A percentile compares a stretch with the other conserved stretches of the same genome.
These are phyloP conservation scores for Tricholoma terreum DNA, from an alignment of 768 basidiomycete genomes.

Conservation along the genomic window DNA sequence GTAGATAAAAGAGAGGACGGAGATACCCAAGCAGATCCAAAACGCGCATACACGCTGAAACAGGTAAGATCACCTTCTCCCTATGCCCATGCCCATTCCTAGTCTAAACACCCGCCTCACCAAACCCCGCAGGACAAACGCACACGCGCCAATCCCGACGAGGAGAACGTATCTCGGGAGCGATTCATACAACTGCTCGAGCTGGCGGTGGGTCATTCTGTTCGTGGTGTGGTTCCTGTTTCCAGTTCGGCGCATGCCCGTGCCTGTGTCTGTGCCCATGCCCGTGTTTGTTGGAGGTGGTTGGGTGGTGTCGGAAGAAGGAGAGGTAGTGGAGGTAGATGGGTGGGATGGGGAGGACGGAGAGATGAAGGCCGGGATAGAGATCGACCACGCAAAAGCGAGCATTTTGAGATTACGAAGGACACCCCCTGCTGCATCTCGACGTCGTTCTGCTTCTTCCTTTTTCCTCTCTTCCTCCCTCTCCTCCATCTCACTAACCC, in stretches of 20 bases:
- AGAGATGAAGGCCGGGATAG: neutral
- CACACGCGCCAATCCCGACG: slow-evolving; percentile 42
- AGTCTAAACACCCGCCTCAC: slow-evolving; percentile 21
- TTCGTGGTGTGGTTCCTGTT: neutral
- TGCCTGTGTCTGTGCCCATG: too few relatives aligned
- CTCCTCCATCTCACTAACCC: neutral
- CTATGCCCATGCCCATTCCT: neutral
- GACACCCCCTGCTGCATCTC: neutral
- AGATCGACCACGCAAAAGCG: neutral
- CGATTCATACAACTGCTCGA: neutral
- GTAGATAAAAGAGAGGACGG: too few relatives aligned
- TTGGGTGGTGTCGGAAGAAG: neutral
- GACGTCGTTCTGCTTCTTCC: neutral
- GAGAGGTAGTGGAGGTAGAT: neutral
- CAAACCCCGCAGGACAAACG: slow-evolving; percentile 36
- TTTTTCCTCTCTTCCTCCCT: neutral
- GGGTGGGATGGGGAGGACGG: neutral
- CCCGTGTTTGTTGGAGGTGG: too few relatives aligned
- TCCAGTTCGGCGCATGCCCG: neutral
- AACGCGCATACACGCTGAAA: too few relatives aligned
- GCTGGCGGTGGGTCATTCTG: neutral
- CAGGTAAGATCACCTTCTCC: too few relatives aligned
- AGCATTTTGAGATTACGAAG: slow-evolving; percentile 1
- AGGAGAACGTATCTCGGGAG: slow-evolving; percentile 39
- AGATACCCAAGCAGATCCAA: too few relatives aligned